A percentile compares a stretch with the other conserved stretches of the same genome.
These are phyloP conservation scores for Alloascoidea hylecoeti DNA, from an alignment of 805 yeast genomes.

Conservation along the genomic window DNA sequence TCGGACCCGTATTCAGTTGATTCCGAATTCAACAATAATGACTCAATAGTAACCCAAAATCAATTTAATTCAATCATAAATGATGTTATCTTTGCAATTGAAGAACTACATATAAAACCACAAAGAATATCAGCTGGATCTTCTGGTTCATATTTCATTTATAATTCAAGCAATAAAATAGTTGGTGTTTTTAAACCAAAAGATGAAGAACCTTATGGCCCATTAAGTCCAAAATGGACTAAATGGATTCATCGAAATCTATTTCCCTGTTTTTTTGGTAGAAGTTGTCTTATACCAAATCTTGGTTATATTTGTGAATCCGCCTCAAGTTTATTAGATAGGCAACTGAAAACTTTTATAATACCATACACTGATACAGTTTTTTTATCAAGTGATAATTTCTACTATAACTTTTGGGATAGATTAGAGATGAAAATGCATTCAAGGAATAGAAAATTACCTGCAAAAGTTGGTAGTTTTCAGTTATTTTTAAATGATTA, in stretches of 20 bases:
- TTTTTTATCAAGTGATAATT: conserved; percentile 28
- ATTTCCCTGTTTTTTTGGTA: conserved; percentile 66
- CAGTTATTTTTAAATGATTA: conserved; percentile 50
- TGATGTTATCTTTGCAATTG: conserved; percentile 28
- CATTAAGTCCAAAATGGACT: conserved; percentile 66
- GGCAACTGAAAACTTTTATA: conserved; percentile 39
- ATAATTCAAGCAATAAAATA: conserved; percentile 19
- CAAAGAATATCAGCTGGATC: conserved; percentile 48
- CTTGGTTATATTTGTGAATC: conserved; percentile 60
- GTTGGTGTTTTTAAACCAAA: conserved; percentile 64
- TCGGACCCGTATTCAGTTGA: conserved; percentile 16
- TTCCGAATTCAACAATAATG: conserved; percentile 16
- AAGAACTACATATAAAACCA: conserved; percentile 33
- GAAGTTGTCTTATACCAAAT: conserved; percentile 61
- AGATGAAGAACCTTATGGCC: conserved; percentile 74
- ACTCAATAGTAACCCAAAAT: too few relatives aligned
- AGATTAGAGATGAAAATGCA: conserved; percentile 12
- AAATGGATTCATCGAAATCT: conserved; percentile 66
- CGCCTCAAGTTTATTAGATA: conserved; percentile 55
- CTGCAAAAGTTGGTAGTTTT: conserved; percentile 48
- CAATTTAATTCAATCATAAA: conserved; percentile 26
- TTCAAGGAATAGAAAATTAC: conserved; percentile 16
- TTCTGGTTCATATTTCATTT: conserved; percentile 56
- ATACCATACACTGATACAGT: conserved; percentile 58
- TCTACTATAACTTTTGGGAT: conserved; percentile 40